Base-by-base conservation (phyloP, 208 protist species). In the Trypanosoma grayi region DNA sequence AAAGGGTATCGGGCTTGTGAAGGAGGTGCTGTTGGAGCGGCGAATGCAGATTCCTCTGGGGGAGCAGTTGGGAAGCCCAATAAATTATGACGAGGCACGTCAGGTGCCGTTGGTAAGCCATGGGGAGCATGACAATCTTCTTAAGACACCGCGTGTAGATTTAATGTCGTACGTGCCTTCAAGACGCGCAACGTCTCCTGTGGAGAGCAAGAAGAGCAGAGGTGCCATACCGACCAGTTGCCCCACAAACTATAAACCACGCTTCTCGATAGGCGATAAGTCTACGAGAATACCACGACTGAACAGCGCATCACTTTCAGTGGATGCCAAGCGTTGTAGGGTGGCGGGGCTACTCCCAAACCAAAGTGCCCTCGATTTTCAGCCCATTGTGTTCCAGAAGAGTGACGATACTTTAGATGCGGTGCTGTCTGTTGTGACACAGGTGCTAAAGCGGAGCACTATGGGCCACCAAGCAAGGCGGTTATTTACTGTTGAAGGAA, bases 401-500 rank as follows among this genome's bases (percentile, higher is more conserved):
- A 34, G 63, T 16, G 59, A 63, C 22, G 61, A 61, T 44, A 70
- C 75, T 1, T 54, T 95, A 45, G 61, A 73, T 7, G 48, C 60
- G 36, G 39, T 93, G 30, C 70, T 93, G 31, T 67, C 63, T 28
- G 51, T 45, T 24, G 18, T 85, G 14, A 85, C 81, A 22, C 55
- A 70, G 18, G 77, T 55, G 57, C 54, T 95, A 37, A 59, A 66
- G 18, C 92, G 87, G 87, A 2, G 41, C 27, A 37, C n/a, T 40
- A 30, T 36, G 24, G 61, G 77, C 27, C 44, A 56, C 33, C 46
- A 41, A 36, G 83, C 79, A 22, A 75, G 62, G 27, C 71, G 84
- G 8, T 59, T 95, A 36, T 95, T 90, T 73, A 82, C 77, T 1
- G 65, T 60, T 14, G 56, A 73, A 8, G 89, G 89, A 7, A 22